phyloP scores from a whole-genome alignment of 1,284 basidiomycete species.

The Phellopilus nigrolimitatus region DNA sequence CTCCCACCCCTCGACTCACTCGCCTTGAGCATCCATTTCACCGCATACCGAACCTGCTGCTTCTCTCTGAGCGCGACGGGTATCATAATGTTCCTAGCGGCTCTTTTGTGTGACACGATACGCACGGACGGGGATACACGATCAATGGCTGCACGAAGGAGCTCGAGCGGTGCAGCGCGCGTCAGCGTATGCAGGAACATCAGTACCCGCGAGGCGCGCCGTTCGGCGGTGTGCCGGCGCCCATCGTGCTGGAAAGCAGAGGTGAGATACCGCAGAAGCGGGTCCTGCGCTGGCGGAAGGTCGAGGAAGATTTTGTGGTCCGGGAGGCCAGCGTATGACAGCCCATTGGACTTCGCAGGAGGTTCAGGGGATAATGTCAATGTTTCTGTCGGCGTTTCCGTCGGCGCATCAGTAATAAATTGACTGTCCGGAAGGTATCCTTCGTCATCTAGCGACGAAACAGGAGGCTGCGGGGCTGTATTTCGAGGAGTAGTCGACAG shows the following conservation, averaged over 20 bases:
- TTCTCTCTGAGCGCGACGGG: slow-evolving; percentile 75
- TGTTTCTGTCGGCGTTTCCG: no score
- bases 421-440: no score
- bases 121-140: slow-evolving; percentile 63
- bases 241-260: slow-evolving; percentile 66
- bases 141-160: slow-evolving; percentile 66
- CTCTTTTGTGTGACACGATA: slow-evolving; percentile 44
- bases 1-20: slow-evolving; percentile 48
- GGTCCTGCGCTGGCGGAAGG: slow-evolving; percentile 73
- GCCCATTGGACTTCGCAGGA: no score
- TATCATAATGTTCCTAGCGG: slow-evolving; percentile 57
- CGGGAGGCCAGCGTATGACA: slow-evolving; percentile 16
- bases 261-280: slow-evolving; percentile 69
- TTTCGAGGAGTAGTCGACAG: slow-evolving; percentile 7
- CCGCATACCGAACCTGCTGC: slow-evolving; percentile 62
- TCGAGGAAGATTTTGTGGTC: slow-evolving; percentile 30
- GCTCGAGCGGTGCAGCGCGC: slow-evolving; percentile 69
- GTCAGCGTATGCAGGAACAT: slow-evolving; percentile 71
- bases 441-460: background rate
- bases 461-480: background rate
- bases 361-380: no score
- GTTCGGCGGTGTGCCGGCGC: slow-evolving; percentile 59
- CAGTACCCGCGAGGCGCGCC: slow-evolving; percentile 56
- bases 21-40: slow-evolving; percentile 64
- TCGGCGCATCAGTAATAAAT: background rate